Conservation (phyloP, 441 rosid species). For the Bruguiera hainesii region DNA sequence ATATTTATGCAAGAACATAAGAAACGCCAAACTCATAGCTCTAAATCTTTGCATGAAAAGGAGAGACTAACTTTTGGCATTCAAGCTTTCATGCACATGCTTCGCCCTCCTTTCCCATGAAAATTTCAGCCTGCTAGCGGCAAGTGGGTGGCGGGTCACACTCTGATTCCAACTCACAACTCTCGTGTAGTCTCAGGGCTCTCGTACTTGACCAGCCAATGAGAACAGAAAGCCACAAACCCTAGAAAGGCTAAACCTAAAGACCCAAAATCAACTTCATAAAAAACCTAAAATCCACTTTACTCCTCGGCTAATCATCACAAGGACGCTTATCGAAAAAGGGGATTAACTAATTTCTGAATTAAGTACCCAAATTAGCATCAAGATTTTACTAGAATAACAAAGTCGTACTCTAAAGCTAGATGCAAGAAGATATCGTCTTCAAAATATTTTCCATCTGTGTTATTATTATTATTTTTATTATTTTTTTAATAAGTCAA, state of each 20-base stretch:
- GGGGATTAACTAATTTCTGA: neutral
- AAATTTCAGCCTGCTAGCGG: constrained; percentile 30
- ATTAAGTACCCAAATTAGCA: constrained; percentile 24
- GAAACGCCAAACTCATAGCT: constrained; percentile 57
- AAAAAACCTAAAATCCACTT: constrained; percentile 7
- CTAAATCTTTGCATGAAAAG: constrained; percentile 61
- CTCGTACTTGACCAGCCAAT: neutral
- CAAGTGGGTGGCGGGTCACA: constrained; percentile 45
- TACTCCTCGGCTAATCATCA: constrained; percentile 13
- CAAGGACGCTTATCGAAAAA: constrained; percentile 21
- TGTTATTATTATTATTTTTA: too few species aligned
- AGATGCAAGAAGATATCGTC: too few species aligned
- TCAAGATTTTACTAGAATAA: too few species aligned
- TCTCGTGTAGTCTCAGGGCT: neutral
- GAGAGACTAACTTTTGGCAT: constrained; percentile 46
- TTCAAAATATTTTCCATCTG: too few species aligned
- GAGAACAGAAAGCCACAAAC: neutral
- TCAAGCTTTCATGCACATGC: constrained; percentile 69
- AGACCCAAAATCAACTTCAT: neutral
- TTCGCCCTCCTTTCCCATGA: constrained; percentile 39
- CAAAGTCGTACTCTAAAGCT: too few species aligned
- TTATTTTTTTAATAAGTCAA: too few species aligned
- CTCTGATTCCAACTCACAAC: constrained; percentile 28
- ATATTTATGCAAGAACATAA: constrained; percentile 12
- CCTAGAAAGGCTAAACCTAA: neutral